Evolutionary conservation across 139 green algal species (phyloP), one percentile per base, ranked within the genome.

Genomic region (Axilococcus clingmanii): DNA sequence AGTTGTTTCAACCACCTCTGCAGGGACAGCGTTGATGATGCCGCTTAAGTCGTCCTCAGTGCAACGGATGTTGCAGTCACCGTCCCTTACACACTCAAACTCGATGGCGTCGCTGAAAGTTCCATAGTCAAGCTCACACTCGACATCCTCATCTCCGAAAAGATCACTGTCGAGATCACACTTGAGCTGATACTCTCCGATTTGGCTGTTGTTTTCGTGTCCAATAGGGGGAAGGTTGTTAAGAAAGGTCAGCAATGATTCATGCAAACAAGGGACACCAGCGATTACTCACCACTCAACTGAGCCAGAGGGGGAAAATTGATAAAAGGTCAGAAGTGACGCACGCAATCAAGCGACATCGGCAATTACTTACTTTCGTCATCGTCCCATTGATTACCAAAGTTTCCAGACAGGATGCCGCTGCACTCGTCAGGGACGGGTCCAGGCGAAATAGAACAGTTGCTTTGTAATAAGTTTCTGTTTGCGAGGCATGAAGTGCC

Each of bases 351-450:
- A n/a, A n/a, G n/a, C n/a, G n/a, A n/a, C n/a, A n/a, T n/a, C n/a
- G n/a, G n/a, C n/a, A n/a, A n/a, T n/a, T n/a, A 43, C 15, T 43
- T n/a, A 43, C 19, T 43, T n/a, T 43, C 36, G 12, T 43, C 36
- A 43, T 43, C 20, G 36, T 43, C 36, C 36, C 36, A 43, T n/a
- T 43, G 36, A 43, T 43, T 43, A 9, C 36, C 36, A 15, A 43
- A 43, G 0, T 24, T 1, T 9, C 36, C 36, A n/a, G n/a, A n/a
- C n/a, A n/a, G n/a, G n/a, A n/a, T n/a, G 7, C 36, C 36, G 22
- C 17, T 24, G 36, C 36, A 43, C 20, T 43, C 36, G 7, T 43
- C 36, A 43, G 36, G 36, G 4, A 43, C 36, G 22, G 36, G 11
- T 43, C 36, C 36, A 6, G 36, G 36, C 2, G 36, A 23, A 24